Percentiles rank a stretch among this genome's conserved stretches.
Evolutionary conservation across 805 yeast species (phyloP).

Genomic region (Kregervanrija pseudodelftensis): DNA sequence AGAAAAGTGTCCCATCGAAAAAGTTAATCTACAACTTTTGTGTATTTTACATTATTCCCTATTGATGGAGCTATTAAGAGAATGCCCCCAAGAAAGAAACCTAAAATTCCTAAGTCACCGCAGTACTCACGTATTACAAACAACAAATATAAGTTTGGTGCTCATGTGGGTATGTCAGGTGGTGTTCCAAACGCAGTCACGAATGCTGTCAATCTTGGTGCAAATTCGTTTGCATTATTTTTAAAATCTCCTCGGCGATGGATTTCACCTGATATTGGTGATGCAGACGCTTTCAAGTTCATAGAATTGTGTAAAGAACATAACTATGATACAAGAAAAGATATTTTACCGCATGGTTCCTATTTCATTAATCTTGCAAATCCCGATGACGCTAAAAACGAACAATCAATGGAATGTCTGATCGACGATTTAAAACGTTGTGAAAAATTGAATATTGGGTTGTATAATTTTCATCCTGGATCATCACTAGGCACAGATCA

Average conservation of each 20-base stretch:
- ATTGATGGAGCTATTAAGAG: neutral
- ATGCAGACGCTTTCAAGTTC: conserved; percentile 63
- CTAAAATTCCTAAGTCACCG: conserved; percentile 3
- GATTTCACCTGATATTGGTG: conserved; percentile 72
- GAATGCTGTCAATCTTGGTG: conserved; percentile 44
- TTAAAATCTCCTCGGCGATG: conserved; percentile 86
- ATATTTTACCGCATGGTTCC: conserved; percentile 90
- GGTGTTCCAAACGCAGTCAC: conserved; percentile 40
- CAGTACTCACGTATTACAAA: conserved; percentile 35
- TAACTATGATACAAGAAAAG: conserved; percentile 68
- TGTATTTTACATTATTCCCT: too few relatives aligned
- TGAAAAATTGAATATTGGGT: conserved; percentile 75
- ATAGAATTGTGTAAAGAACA: conserved; percentile 50
- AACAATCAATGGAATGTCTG: conserved; percentile 68
- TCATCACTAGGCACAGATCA: conserved; percentile 71
- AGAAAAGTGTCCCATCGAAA: too few relatives aligned
- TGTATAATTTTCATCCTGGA: conserved; percentile 92
- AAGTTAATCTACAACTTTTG: too few relatives aligned
- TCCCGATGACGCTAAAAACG: conserved; percentile 75
- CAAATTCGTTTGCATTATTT: conserved; percentile 85
- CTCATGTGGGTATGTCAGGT: conserved; percentile 81
- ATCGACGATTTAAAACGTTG: conserved; percentile 84
- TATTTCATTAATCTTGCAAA: conserved; percentile 89
- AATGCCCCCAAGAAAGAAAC: conserved; percentile 20
- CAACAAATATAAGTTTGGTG: conserved; percentile 63